These are phyloP conservation scores for Lobosporangium transversale DNA, from an alignment of 192 early-diverging fungal genomes.

Conservation along the genomic window DNA sequence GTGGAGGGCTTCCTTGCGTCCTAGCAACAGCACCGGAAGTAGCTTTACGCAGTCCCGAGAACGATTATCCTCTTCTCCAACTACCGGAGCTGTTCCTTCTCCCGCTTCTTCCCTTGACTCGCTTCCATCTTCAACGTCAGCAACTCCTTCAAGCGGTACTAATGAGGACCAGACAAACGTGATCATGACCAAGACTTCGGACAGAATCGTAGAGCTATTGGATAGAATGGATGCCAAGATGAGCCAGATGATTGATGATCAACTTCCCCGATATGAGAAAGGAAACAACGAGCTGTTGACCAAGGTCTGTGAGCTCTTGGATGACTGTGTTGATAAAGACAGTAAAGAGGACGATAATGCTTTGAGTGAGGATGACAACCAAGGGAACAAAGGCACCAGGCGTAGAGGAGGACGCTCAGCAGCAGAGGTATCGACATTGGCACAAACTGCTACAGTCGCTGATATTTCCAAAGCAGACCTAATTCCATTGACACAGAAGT, in stretches of 20 bases:
- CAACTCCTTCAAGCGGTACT: background rate
- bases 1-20: constrained; percentile 31
- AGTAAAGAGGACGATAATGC: constrained; percentile 21
- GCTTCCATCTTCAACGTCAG: background rate
- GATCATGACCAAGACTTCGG: constrained; percentile 21
- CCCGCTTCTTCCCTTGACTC: background rate
- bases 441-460: background rate
- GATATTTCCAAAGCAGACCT: background rate
- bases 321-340: too few relatives aligned
- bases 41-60: constrained; percentile 8
- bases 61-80: background rate
- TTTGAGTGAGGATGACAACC: background rate
- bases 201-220: constrained; percentile 34
- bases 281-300: constrained; percentile 32
- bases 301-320: constrained; percentile 27
- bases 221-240: constrained; percentile 35
- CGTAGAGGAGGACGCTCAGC: background rate
- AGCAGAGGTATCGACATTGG: background rate
- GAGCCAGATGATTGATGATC: constrained; percentile 41
- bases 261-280: constrained; percentile 31
- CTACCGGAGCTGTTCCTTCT: background rate
- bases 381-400: too few relatives aligned
- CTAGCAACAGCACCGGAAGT: constrained; percentile 22
- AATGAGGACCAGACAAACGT: background rate
- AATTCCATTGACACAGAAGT: background rate